phyloP scores from a whole-genome alignment of 2,329 filamentous ascomycete species.

The Fusarium clavum region DNA sequence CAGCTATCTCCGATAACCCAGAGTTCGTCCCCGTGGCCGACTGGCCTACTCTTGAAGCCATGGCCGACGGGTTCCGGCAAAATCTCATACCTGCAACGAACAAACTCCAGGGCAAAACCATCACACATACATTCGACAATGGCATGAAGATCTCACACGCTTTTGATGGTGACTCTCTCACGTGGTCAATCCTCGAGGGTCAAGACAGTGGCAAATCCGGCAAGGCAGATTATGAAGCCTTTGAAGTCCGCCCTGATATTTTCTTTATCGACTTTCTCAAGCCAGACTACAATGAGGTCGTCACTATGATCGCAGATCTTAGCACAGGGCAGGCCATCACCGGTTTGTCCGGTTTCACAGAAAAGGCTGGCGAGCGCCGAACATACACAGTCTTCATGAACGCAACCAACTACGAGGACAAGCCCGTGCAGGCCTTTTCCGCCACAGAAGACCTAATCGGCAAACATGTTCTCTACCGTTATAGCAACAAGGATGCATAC shows the following conservation, averaged over 20 bases:
- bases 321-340: slow-evolving; percentile 5
- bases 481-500: slow-evolving; percentile 17
- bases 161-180: neutral
- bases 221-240: slow-evolving; percentile 16
- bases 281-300: slow-evolving; percentile 16
- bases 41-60: slow-evolving; percentile 26
- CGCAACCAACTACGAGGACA: neutral
- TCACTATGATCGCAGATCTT: slow-evolving; percentile 9
- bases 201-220: neutral
- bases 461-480: slow-evolving; percentile 29
- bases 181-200: slow-evolving; percentile 18
- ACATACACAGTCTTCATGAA: slow-evolving; percentile 26
- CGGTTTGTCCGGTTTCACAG: slow-evolving; percentile 20
- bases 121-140: slow-evolving; percentile 23
- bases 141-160: slow-evolving; percentile 18
- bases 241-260: slow-evolving; percentile 18
- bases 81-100: slow-evolving; percentile 15
- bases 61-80: slow-evolving; percentile 21
- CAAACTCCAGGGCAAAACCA: neutral
- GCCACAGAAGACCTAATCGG: slow-evolving; percentile 26
- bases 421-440: neutral
- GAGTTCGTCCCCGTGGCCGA: slow-evolving; percentile 6
- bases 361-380: neutral
- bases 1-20: neutral
- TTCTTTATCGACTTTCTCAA: slow-evolving; percentile 36